A percentile compares a stretch with the other conserved stretches of the same genome.
Evolutionary conservation across 257 asterid species (phyloP).

Genomic region (Jasminum sambac): DNA sequence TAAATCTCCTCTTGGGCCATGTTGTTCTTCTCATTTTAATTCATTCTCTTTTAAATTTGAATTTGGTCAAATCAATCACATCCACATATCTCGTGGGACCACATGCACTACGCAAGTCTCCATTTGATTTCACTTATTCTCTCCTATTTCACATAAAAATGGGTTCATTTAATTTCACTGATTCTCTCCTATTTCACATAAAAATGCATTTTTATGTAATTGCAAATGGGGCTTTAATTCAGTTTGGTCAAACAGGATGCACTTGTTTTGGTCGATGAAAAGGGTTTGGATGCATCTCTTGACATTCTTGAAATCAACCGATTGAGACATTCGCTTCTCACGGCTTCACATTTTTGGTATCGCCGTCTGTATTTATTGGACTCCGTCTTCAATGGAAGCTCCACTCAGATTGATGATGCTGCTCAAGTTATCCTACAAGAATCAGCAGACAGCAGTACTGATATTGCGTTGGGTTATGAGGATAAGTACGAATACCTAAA

Average conservation of each 20-base stretch:
- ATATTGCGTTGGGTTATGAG: conserved; percentile 36
- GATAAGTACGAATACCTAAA: conserved; percentile 30
- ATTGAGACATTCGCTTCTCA: conserved; percentile 66
- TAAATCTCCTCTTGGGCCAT: neutral
- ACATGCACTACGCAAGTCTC: too few relatives aligned
- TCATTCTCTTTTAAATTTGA: too few relatives aligned
- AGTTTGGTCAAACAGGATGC: conserved; percentile 42
- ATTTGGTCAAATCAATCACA: too few relatives aligned
- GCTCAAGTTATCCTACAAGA: conserved; percentile 30
- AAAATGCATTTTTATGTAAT: too few relatives aligned
- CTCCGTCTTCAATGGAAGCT: conserved; percentile 49
- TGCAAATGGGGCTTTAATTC: conserved; percentile 2
- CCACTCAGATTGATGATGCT: conserved; percentile 36
- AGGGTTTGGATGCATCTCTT: conserved; percentile 30
- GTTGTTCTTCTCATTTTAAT: too few relatives aligned
- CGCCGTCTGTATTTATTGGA: conserved; percentile 54
- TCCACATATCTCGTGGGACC: too few relatives aligned
- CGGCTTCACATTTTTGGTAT: conserved; percentile 74
- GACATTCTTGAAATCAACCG: conserved; percentile 84
- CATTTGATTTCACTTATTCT: too few relatives aligned
- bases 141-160: too few relatives aligned
- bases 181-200: too few relatives aligned
- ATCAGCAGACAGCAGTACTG: conserved; percentile 35
- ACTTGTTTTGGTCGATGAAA: conserved; percentile 45
- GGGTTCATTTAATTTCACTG: too few relatives aligned